phyloP scores from a whole-genome alignment of 148 eudicot species.

The Oxyria digyna region DNA sequence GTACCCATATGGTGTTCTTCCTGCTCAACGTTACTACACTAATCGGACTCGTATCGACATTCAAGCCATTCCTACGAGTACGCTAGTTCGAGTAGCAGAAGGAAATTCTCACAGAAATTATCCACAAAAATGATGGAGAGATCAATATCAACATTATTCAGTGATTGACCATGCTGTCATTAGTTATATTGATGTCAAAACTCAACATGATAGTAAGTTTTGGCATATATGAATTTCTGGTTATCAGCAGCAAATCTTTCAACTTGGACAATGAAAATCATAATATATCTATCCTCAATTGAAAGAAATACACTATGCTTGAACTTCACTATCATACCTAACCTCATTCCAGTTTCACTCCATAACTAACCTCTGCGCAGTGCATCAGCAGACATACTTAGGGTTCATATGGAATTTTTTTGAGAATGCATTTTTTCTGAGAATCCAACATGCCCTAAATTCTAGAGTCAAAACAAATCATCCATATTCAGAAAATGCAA shows the following conservation, averaged over 20 bases:
- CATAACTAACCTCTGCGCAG: not conserved
- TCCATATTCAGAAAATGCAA: not conserved
- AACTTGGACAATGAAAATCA: no score
- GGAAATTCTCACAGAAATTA: not conserved
- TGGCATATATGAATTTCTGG: not conserved
- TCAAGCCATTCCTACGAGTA: not conserved
- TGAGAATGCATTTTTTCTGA: no score
- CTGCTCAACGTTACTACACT: not conserved
- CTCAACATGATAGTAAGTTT: not conserved
- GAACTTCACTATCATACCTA: no score
- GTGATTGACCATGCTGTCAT: no score
- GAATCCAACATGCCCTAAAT: no score
- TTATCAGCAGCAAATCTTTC: no score
- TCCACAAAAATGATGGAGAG: not conserved
- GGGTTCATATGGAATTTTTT: no score
- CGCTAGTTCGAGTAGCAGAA: not conserved
- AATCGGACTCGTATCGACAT: not conserved
- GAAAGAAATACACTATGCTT: no score
- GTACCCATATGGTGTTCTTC: conserved; percentile 9
- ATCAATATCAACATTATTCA: not conserved
- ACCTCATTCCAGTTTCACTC: no score
- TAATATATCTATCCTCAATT: no score
- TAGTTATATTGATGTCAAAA: no score
- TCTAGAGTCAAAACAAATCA: not conserved
- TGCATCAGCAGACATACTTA: not conserved